A percentile compares a stretch with the other conserved stretches of the same genome.
Evolutionary conservation across 1,284 basidiomycete genomes (phyloP).

Genomic region (Austropuccinia psidii): DNA sequence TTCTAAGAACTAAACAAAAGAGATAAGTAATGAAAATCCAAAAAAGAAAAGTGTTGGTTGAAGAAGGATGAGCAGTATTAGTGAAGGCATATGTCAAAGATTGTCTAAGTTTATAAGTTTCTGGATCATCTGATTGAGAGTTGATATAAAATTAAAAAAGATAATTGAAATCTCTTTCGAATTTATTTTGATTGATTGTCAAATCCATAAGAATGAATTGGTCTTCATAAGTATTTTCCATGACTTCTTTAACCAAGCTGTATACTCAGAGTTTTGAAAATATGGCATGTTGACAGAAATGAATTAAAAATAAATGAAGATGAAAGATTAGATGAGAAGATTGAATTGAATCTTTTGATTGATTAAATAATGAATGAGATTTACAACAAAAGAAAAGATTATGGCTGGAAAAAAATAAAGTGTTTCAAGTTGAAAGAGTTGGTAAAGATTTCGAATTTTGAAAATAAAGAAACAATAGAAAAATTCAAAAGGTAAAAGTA

Average conservation of each 20-base stretch:
- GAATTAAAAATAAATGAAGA: too few relatives aligned
- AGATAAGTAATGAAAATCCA: slow-evolving; percentile 31
- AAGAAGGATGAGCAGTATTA: background rate
- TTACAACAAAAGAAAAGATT: too few relatives aligned
- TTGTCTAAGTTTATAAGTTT: slow-evolving; percentile 14
- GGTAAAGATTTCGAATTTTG: too few relatives aligned
- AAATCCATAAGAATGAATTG: slow-evolving; percentile 5
- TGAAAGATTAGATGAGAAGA: too few relatives aligned
- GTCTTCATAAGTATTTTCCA: slow-evolving; percentile 7
- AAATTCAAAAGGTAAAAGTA: too few relatives aligned
- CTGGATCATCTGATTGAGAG: background rate
- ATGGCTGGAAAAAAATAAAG: too few relatives aligned
- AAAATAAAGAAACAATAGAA: too few relatives aligned
- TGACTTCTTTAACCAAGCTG: slow-evolving; percentile 20
- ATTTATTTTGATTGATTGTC: slow-evolving; percentile 11
- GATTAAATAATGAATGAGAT: too few relatives aligned
- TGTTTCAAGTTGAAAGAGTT: too few relatives aligned
- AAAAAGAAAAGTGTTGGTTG: background rate
- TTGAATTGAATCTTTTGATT: too few relatives aligned
- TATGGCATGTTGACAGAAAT: too few relatives aligned
- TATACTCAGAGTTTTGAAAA: too few relatives aligned
- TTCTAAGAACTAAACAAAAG: slow-evolving; percentile 26
- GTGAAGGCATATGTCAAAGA: slow-evolving; percentile 29
- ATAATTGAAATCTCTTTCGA: slow-evolving; percentile 23
- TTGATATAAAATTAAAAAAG: slow-evolving; percentile 6